A percentile compares a stretch with the other conserved stretches of the same genome.
Evolutionary conservation across 1,139 yeast genomes (phyloP).

Genomic region (Nakaseomyces glabratus): DNA sequence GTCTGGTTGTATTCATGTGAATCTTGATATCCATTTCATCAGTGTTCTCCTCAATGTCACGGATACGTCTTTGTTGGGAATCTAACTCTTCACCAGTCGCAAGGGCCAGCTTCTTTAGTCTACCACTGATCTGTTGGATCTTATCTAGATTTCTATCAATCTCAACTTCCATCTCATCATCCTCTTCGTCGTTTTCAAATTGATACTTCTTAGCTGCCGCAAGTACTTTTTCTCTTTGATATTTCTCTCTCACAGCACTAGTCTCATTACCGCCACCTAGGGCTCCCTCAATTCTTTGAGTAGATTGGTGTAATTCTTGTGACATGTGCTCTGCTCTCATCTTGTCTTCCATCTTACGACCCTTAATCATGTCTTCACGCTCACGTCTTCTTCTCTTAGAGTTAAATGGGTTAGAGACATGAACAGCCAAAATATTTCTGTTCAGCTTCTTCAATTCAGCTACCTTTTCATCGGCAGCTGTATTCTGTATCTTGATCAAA

Average conservation of each 20-base stretch:
- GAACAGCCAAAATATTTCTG: slow-evolving; percentile 76
- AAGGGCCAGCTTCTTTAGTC: slow-evolving; percentile 44
- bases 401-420: slow-evolving; percentile 78
- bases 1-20: slow-evolving; percentile 38
- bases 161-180: slow-evolving; percentile 51
- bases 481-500: slow-evolving; percentile 71
- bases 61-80: slow-evolving; percentile 44
- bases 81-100: slow-evolving; percentile 47
- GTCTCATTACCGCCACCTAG: slow-evolving; percentile 27
- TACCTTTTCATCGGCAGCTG: slow-evolving; percentile 77
- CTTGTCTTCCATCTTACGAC: slow-evolving; percentile 57
- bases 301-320: slow-evolving; percentile 37
- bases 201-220: slow-evolving; percentile 40
- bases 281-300: slow-evolving; percentile 41
- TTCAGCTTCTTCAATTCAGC: slow-evolving; percentile 70
- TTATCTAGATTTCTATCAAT: slow-evolving; percentile 47
- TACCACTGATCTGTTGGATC: slow-evolving; percentile 39
- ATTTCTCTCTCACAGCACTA: slow-evolving; percentile 30
- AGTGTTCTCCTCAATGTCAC: slow-evolving; percentile 43
- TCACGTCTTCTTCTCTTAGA: slow-evolving; percentile 67
- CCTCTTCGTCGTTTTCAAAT: slow-evolving; percentile 53
- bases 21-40: slow-evolving; percentile 46
- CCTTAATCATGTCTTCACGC: slow-evolving; percentile 62
- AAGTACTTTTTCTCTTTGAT: slow-evolving; percentile 32
- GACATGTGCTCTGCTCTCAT: slow-evolving; percentile 37